phyloP scores from a whole-genome alignment of 2,329 filamentous ascomycete genomes.

The Cadophora sp. region DNA sequence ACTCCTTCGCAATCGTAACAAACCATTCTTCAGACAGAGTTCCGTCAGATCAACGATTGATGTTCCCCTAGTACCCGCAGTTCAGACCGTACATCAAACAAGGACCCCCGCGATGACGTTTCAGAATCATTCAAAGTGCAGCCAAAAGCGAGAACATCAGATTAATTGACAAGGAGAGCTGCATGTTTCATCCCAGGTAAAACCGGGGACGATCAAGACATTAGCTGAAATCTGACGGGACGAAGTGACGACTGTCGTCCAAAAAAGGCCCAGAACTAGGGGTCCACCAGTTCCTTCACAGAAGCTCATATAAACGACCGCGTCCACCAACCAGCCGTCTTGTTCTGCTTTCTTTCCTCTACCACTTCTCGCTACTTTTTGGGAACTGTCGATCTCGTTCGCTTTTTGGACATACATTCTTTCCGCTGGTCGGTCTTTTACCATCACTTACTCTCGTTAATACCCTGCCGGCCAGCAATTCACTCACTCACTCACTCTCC shows the following conservation, averaged over 20 bases:
- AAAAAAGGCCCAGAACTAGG: not conserved
- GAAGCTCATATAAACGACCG: slow-evolving; percentile 2
- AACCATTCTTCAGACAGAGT: not conserved
- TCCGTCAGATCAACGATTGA: slow-evolving; percentile 7
- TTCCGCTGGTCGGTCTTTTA: slow-evolving; percentile 26
- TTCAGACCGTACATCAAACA: slow-evolving; percentile 12
- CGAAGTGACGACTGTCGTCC: not conserved
- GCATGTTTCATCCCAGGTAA: slow-evolving; percentile 14
- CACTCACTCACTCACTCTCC: not conserved
- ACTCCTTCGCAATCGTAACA: not conserved
- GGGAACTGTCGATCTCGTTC: slow-evolving; percentile 8
- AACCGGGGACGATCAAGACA: not conserved
- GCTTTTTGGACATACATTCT: slow-evolving; percentile 3
- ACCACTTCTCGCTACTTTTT: slow-evolving; percentile 6
- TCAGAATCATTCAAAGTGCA: slow-evolving; percentile 12
- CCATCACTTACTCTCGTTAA: slow-evolving; percentile 12
- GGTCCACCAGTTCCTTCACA: not conserved
- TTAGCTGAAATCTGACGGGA: not conserved
- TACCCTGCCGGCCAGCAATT: slow-evolving; percentile 3
- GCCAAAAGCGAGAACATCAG: slow-evolving; percentile 4
- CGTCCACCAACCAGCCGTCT: not conserved
- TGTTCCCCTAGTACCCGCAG: not conserved
- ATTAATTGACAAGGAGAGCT: slow-evolving; percentile 12
- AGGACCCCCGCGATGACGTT: not conserved
- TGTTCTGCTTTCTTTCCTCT: not conserved